Conservation (phyloP, 345 rosid genomes). For the Eucalyptus curtisii region DNA sequence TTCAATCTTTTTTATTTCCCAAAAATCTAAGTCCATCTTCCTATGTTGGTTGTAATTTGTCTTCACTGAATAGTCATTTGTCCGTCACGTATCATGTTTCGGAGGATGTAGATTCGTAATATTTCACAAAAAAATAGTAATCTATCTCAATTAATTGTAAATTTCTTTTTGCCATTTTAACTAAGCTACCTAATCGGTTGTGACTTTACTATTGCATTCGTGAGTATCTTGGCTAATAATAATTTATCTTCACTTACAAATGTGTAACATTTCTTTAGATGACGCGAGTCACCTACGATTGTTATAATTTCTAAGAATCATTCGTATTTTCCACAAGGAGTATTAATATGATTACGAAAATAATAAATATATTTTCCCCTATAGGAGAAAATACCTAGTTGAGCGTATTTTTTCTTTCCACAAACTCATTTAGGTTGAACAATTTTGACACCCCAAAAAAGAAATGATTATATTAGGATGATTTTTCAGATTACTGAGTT, state of each 20-base stretch:
- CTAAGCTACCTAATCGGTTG: not conserved
- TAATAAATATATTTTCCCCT: not conserved
- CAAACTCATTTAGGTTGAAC: accelerated
- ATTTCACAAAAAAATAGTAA: not conserved
- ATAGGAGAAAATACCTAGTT: no score
- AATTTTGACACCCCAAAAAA: not conserved
- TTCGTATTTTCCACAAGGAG: accelerated
- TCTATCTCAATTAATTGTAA: not conserved
- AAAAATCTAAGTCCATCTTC: not conserved
- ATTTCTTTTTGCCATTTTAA: not conserved
- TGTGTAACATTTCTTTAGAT: not conserved
- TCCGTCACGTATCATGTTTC: not conserved
- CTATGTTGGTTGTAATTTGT: not conserved
- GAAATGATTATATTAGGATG: accelerated
- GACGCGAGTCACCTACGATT: accelerated
- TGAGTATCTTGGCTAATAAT: not conserved
- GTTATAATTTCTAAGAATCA: not conserved
- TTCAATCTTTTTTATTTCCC: not conserved
- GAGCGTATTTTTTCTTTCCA: not conserved
- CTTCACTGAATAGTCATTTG: not conserved
- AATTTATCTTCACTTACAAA: not conserved
- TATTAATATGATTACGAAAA: not conserved
- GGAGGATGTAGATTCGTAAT: not conserved
- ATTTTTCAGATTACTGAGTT: accelerated
- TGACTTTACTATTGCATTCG: not conserved